Percentiles rank a stretch among this genome's conserved stretches.
phyloP scores from a whole-genome alignment of 169 alveolate species.

The Ichthyophthirius multifiliis region DNA sequence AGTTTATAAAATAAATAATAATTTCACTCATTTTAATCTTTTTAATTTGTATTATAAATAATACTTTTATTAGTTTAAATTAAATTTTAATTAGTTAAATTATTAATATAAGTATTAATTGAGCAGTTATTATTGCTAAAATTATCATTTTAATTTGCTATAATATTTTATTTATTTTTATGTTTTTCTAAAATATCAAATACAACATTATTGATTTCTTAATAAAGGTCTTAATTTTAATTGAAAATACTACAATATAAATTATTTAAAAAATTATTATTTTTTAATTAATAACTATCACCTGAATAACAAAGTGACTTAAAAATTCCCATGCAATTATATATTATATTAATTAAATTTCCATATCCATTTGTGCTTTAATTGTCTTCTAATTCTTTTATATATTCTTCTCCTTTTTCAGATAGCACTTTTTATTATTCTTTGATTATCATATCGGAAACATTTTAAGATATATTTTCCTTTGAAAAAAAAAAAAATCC shows the following conservation, averaged over 20 bases:
- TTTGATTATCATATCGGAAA: neutral
- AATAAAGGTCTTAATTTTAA: neutral
- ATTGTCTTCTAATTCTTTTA: neutral
- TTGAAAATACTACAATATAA: neutral
- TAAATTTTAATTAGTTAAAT: too few relatives aligned
- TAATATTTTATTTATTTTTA: too few relatives aligned
- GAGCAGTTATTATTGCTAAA: too few relatives aligned
- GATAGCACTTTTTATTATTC: neutral
- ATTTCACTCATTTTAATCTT: too few relatives aligned
- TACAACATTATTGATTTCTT: neutral
- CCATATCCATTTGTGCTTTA: neutral
- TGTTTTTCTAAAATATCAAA: neutral
- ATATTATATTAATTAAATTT: neutral
- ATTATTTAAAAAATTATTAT: neutral
- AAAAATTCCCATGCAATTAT: neutral
- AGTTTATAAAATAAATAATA: too few relatives aligned
- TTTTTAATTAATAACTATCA: neutral
- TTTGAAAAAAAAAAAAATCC: neutral
- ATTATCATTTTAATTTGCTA: too few relatives aligned
- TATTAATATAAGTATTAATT: too few relatives aligned
- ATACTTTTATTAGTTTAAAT: too few relatives aligned
- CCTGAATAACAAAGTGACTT: neutral
- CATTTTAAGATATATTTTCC: neutral
- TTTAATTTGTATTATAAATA: too few relatives aligned
- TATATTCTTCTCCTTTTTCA: neutral